Evolutionary conservation across 2,329 filamentous ascomycete genomes (phyloP).

Genomic region (Piedraia hortae): DNA sequence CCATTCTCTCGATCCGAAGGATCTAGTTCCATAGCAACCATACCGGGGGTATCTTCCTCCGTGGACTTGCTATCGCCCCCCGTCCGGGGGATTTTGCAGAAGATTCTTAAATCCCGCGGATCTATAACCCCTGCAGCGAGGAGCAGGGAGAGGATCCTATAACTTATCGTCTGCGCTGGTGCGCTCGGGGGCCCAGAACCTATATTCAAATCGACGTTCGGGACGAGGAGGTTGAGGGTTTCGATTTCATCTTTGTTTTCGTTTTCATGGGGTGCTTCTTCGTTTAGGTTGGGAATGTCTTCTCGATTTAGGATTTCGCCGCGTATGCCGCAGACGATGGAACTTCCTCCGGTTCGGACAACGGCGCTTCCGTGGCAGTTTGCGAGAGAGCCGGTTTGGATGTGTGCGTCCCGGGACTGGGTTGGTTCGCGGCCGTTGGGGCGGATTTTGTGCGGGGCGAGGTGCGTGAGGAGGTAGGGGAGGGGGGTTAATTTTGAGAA

Average conservation of each 20-base stretch:
- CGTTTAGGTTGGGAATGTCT: constrained; percentile 39
- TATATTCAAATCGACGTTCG: constrained; percentile 78
- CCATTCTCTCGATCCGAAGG: constrained; percentile 9
- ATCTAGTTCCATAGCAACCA: constrained; percentile 20
- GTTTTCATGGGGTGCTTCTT: constrained; percentile 7
- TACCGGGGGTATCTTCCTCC: too few species aligned
- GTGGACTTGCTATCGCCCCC: too few species aligned
- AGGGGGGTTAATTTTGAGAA: constrained; percentile 78
- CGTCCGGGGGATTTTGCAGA: constrained; percentile 18
- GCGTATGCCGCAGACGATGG: constrained; percentile 78
- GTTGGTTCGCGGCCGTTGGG: constrained; percentile 53
- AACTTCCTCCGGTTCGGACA: constrained; percentile 67
- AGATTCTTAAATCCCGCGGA: constrained; percentile 41
- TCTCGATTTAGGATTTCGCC: constrained; percentile 55
- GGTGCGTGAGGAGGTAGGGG: constrained; percentile 70
- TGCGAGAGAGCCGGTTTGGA: constrained; percentile 61
- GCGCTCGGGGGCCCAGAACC: constrained; percentile 59
- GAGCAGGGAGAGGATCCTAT: constrained; percentile 48
- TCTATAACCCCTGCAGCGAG: constrained; percentile 42
- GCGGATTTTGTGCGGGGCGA: constrained; percentile 38
- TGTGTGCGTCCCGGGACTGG: constrained; percentile 41
- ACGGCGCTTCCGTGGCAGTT: constrained; percentile 79
- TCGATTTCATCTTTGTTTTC: constrained; percentile 13
- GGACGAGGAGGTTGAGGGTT: constrained; percentile 47
- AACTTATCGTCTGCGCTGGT: constrained; percentile 62